Base-by-base conservation (phyloP, 208 protist genomes). In the Porcisia deanei region DNA sequence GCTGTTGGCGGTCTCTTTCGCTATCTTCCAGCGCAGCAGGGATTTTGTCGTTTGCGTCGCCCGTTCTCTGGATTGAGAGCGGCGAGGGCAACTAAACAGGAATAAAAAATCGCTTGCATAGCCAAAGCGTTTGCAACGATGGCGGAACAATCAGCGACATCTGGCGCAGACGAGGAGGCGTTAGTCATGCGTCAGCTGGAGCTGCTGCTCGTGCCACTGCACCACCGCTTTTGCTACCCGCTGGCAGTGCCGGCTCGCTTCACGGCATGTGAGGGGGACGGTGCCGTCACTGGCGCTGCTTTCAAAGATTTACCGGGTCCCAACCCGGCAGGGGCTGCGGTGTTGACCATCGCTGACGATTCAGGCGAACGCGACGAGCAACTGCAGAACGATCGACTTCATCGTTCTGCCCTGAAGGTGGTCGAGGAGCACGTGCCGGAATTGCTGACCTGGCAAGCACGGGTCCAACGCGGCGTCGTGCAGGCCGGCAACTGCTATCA, bases 381-480 rank as follows among this genome's bases (percentile, higher is more conserved):
- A 70, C 60, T 71, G 68, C 60, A 77, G 57, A 53, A 63, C 30
- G 74, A 58, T 37, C 55, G 49, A 16, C 66, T 88, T 52, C 67
- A 61, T 30, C 49, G 65, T 7, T 60, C 80, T 58, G 83, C 89
- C 3, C 78, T 72, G 49, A 37, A 39, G 0, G 78, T 85, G 47
- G 88, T 88, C 61, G 86, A 80, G 72, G 71, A 79, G 37, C 76
- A 81, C 57, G 85, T 95, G 18, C 85, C 85, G 18, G 83, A 84
- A 6, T 70, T 93, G 34, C 65, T 74, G 12, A 54, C 70, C 7
- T 93, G 89, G 89, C 66, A 88, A 59, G 79, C 82, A 0, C 84
- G 83, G 20, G 80, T 89, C 7, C 41, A 85, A 14, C 49, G 89
- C 54, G 89, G 85, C 3, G 75, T 75, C 1, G 57, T 71, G 39